A percentile compares a stretch with the other conserved stretches of the same genome.
Conservation (phyloP, 257 asterid genomes). For the Coffea canephora region DNA sequence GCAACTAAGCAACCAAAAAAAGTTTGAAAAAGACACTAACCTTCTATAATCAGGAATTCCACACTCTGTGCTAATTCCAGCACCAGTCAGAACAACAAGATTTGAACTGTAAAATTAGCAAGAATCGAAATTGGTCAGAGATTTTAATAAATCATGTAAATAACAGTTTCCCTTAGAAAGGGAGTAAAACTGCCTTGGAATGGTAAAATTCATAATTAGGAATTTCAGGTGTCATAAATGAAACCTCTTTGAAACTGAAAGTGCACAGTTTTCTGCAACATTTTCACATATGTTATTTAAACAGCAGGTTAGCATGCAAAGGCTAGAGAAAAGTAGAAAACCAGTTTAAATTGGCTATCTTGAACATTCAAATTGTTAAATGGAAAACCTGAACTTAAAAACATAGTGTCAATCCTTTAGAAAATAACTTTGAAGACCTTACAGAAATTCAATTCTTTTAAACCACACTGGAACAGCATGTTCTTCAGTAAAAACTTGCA, state of each 20-base stretch:
- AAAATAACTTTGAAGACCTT: not conserved
- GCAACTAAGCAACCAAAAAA: not conserved
- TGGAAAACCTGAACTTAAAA: too few relatives aligned
- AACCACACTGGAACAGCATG: too few relatives aligned
- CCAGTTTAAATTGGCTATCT: not conserved
- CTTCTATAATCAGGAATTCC: conserved; percentile 98
- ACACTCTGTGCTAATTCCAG: conserved; percentile 96
- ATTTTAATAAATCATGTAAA: conserved; percentile 12
- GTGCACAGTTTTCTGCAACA: not conserved
- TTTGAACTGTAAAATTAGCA: conserved; percentile 57
- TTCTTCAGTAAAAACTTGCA: too few relatives aligned
- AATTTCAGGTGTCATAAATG: not conserved
- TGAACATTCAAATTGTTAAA: not conserved
- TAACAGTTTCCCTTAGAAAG: not conserved
- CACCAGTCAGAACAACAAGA: conserved; percentile 87
- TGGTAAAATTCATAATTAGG: not conserved
- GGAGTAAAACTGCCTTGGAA: not conserved
- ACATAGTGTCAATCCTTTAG: not conserved
- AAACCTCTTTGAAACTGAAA: not conserved
- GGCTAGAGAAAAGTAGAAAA: not conserved
- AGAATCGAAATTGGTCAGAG: conserved; percentile 8
- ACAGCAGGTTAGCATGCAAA: not conserved
- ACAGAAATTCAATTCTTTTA: too few relatives aligned
- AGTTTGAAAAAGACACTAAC: conserved; percentile 28
- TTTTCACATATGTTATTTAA: not conserved